These are phyloP conservation scores for Trichophyton benhamiae DNA, from an alignment of 2,329 filamentous ascomycete genomes.

Conservation along the genomic window DNA sequence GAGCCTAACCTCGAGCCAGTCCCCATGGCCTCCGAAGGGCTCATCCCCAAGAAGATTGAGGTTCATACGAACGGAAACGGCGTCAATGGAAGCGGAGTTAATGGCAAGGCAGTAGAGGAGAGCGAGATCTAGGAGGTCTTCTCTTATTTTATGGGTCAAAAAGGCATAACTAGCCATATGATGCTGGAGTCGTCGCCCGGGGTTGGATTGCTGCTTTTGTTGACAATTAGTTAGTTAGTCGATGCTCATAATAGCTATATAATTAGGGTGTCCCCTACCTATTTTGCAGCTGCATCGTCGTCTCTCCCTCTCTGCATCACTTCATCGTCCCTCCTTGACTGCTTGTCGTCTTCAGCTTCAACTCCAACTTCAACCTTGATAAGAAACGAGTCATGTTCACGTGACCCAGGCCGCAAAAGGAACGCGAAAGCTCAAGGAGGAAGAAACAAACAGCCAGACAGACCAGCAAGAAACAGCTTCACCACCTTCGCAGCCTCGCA, in stretches of 20 bases:
- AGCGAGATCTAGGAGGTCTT: neutral
- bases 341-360: neutral
- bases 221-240: neutral
- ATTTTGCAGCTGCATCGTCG: neutral
- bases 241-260: neutral
- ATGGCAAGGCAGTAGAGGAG: neutral
- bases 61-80: neutral
- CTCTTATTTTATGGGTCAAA: neutral
- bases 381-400: neutral
- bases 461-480: neutral
- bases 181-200: neutral
- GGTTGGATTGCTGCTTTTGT: neutral
- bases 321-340: neutral
- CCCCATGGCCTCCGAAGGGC: slow-evolving; percentile 13
- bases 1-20: slow-evolving; percentile 43
- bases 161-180: neutral
- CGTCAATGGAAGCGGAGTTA: slow-evolving; percentile 1
- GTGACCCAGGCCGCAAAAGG: neutral
- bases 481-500: neutral
- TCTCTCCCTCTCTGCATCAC: neutral
- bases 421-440: neutral
- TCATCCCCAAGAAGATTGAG: neutral
- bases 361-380: neutral
- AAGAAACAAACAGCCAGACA: neutral
- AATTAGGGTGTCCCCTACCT: neutral